Evolutionary conservation across 2,329 filamentous ascomycete species (phyloP).

Genomic region (Diaporthe capsici): DNA sequence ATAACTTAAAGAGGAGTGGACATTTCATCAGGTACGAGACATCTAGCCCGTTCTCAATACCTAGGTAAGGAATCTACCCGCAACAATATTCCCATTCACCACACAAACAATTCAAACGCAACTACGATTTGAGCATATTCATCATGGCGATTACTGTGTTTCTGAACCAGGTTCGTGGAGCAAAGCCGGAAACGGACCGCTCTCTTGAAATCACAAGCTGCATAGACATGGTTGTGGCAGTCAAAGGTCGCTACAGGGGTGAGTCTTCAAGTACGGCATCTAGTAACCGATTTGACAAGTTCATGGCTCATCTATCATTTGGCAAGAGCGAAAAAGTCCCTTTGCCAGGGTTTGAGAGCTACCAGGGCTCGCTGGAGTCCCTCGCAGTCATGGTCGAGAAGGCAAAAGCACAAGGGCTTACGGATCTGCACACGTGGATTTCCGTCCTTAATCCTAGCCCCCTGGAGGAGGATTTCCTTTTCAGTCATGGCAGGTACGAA

Average conservation of each 20-base stretch:
- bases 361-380: background rate
- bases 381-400: background rate
- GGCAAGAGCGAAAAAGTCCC: background rate
- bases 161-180: background rate
- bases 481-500: background rate
- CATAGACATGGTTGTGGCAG: background rate
- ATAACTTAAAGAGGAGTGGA: fast-evolving
- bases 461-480: background rate
- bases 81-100: background rate
- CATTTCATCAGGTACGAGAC: fast-evolving
- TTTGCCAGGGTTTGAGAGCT: background rate
- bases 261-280: background rate
- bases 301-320: background rate
- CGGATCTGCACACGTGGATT: background rate
- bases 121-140: background rate
- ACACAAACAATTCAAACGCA: background rate
- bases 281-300: background rate
- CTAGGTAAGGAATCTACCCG: background rate
- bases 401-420: background rate
- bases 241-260: background rate
- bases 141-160: conserved; percentile 1
- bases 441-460: background rate
- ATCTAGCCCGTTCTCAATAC: background rate
- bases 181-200: background rate
- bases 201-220: background rate